A percentile compares a stretch with the other conserved stretches of the same genome.
These are phyloP conservation scores for Verticillium nonalfalfae DNA, from an alignment of 2,329 filamentous ascomycete species.

Conservation along the genomic window DNA sequence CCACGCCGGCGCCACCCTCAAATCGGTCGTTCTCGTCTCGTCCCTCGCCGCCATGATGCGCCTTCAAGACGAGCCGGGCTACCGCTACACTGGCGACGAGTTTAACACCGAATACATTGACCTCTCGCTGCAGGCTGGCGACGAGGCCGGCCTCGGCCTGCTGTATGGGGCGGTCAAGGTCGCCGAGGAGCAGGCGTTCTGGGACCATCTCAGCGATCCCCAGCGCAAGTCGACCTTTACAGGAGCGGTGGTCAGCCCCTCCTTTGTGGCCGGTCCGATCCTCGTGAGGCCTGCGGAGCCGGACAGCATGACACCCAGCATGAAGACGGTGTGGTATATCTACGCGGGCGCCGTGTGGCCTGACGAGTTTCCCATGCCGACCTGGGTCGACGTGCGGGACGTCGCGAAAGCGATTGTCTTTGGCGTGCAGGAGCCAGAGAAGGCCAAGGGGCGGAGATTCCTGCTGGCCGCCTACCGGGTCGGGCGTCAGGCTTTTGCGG, in stretches of 20 bases:
- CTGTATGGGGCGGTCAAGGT: conserved; percentile 24
- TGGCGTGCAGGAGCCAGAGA: not conserved
- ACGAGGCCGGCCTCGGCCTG: conserved; percentile 4
- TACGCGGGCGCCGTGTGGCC: conserved; percentile 2
- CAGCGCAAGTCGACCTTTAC: conserved; percentile 15
- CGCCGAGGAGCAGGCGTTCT: conserved; percentile 20
- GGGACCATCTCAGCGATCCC: conserved; percentile 10
- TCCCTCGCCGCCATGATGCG: conserved; percentile 3
- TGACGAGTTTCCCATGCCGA: not conserved
- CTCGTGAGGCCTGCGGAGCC: conserved; percentile 7
- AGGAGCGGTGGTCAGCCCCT: conserved; percentile 18
- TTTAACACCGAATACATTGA: not conserved
- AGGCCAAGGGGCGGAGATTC: conserved; percentile 1
- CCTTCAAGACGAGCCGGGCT: conserved; percentile 13
- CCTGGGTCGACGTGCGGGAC: conserved; percentile 10
- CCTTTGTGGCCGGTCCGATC: conserved; percentile 19
- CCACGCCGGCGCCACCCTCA: conserved; percentile 1
- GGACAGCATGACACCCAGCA: conserved; percentile 5
- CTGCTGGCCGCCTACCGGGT: conserved; percentile 1
- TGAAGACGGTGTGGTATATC: not conserved
- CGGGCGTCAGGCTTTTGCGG: conserved; percentile 3
- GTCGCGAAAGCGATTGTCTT: conserved; percentile 5
- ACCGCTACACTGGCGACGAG: conserved; percentile 2
- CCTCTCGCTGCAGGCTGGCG: conserved; percentile 1
- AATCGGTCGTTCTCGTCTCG: conserved; percentile 2